These are phyloP conservation scores for Mycena sp. DNA, from an alignment of 1,284 basidiomycete genomes.

Conservation along the genomic window DNA sequence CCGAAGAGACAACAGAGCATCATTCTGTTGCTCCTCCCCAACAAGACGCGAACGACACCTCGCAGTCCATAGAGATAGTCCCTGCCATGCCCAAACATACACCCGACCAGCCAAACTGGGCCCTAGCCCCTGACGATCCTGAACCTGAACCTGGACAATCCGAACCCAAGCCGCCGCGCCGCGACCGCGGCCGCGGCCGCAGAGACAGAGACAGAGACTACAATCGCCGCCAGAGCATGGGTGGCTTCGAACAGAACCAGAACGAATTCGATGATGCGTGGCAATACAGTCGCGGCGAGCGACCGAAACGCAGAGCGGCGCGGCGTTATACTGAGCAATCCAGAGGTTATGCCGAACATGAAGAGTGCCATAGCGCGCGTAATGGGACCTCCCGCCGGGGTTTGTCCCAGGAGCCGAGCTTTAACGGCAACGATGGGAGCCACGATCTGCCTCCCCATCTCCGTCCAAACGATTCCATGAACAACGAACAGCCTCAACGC, in stretches of 20 bases:
- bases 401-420: conserved; percentile 11
- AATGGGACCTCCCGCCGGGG: conserved; percentile 18
- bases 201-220: not conserved
- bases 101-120: conserved; percentile 45
- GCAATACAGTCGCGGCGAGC: conserved; percentile 1
- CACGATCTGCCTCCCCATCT: conserved; percentile 23
- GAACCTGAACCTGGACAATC: not conserved
- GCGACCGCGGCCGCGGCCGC: not conserved
- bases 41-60: not conserved
- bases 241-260: conserved; percentile 10
- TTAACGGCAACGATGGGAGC: not conserved
- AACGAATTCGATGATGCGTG: conserved; percentile 21
- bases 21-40: not conserved
- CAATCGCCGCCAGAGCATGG: not conserved
- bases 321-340: not conserved
- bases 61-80: not conserved
- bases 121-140: conserved; percentile 37
- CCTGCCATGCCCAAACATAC: conserved; percentile 34
- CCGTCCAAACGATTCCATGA: not conserved
- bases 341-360: conserved; percentile 2
- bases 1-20: conserved; percentile 5
- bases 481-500: conserved; percentile 14
- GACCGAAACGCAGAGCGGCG: not conserved
- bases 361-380: conserved; percentile 17
- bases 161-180: not conserved